These are phyloP conservation scores for Fusarium agapanthi DNA, from an alignment of 2,329 filamentous ascomycete genomes.

Conservation along the genomic window DNA sequence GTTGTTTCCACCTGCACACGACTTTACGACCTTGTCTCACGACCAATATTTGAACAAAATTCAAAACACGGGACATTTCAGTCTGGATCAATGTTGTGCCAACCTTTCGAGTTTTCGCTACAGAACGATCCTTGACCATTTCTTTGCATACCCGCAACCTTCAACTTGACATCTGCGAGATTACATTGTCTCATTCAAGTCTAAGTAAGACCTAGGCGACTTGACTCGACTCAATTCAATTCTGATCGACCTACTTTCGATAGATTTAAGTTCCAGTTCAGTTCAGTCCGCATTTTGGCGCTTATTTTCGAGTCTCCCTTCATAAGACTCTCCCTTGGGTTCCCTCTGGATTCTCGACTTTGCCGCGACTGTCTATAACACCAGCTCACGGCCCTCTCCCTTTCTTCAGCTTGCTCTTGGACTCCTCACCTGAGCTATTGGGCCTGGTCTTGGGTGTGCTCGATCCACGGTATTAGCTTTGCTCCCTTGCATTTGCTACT, in stretches of 20 bases:
- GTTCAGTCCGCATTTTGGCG: conserved; percentile 6
- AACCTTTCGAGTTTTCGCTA: conserved; percentile 20
- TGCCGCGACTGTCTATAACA: conserved; percentile 24
- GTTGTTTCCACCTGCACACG: conserved; percentile 9
- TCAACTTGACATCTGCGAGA: conserved; percentile 23
- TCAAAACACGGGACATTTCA: not conserved
- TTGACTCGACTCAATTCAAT: conserved; percentile 2
- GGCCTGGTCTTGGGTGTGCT: conserved; percentile 17
- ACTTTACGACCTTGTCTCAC: conserved; percentile 2
- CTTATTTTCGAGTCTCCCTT: conserved; percentile 22
- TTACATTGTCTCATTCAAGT: conserved; percentile 34
- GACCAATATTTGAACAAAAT: conserved; percentile 6
- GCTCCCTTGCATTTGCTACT: conserved; percentile 32
- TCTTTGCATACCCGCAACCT: conserved; percentile 26
- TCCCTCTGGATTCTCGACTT: conserved; percentile 8
- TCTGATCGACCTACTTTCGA: conserved; percentile 20
- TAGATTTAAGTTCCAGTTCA: conserved; percentile 19
- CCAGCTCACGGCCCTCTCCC: conserved; percentile 1
- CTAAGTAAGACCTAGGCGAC: conserved; percentile 27
- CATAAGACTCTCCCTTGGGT: conserved; percentile 26
- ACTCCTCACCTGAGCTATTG: conserved; percentile 16
- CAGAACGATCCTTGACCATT: conserved; percentile 25
- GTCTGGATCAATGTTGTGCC: conserved; percentile 21
- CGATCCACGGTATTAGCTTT: conserved; percentile 22
- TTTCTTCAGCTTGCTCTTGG: conserved; percentile 4